phyloP scores from a whole-genome alignment of 495 filamentous ascomycete genomes.

The Penicillium roqueforti region DNA sequence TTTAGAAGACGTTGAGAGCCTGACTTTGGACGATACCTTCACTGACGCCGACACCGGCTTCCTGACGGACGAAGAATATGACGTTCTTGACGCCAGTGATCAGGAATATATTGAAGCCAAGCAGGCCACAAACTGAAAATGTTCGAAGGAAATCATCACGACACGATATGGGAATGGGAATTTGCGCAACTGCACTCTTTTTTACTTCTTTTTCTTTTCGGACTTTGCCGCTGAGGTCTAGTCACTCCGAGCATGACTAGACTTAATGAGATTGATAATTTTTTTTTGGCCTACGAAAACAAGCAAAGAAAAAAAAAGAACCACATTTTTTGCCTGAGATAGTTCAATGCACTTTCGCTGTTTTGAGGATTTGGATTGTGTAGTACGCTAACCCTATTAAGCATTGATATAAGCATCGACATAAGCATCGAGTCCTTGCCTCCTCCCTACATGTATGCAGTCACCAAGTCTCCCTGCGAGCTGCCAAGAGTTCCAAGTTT shows the following conservation, averaged over 20 bases:
- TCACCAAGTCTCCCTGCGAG: no score
- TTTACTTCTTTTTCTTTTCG: conserved; percentile 16
- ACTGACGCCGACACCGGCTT: conserved; percentile 60
- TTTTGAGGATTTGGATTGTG: background rate
- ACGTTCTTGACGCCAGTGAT: conserved; percentile 91
- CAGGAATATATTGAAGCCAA: conserved; percentile 66
- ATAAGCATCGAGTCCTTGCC: no score
- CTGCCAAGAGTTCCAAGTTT: background rate
- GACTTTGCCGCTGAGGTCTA: conserved; percentile 13
- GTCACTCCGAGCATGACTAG: conserved; percentile 4
- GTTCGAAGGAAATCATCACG: conserved; percentile 1
- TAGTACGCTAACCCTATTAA: background rate
- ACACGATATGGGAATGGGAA: conserved; percentile 21
- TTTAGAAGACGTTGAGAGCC: conserved; percentile 63
- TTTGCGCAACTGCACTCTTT: conserved; percentile 17
- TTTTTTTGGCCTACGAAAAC: conserved; percentile 11
- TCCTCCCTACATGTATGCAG: no score
- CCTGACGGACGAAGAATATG: conserved; percentile 96
- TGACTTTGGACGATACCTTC: conserved; percentile 58
- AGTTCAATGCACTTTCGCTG: conserved; percentile 8
- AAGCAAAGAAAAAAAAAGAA: conserved; percentile 6
- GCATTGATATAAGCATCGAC: background rate
- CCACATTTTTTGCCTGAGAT: background rate
- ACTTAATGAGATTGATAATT: conserved; percentile 6
- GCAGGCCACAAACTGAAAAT: conserved; percentile 25